phyloP scores from a whole-genome alignment of 257 asterid genomes.

The Scutellaria minor region DNA sequence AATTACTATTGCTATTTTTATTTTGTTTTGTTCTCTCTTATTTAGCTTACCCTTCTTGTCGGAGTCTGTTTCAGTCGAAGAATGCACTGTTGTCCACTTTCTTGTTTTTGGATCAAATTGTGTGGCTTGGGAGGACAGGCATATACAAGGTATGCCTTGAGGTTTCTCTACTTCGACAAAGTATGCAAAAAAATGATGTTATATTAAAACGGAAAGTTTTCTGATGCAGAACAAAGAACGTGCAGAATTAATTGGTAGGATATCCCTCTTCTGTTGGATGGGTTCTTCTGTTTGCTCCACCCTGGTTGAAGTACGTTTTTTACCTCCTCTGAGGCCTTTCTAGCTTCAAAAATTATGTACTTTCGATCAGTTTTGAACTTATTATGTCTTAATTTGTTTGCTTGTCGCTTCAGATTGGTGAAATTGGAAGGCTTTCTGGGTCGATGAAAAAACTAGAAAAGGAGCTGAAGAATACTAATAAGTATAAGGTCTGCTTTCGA shows the following conservation, averaged over 20 bases:
- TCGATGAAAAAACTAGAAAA: conserved; percentile 78
- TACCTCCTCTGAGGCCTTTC: background rate
- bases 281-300: conserved; percentile 75
- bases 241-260: conserved; percentile 73
- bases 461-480: conserved; percentile 69
- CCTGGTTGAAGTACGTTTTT: conserved; percentile 70
- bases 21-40: too few species aligned
- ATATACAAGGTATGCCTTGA: conserved; percentile 70
- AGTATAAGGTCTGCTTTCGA: conserved; percentile 60
- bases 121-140: conserved; percentile 94
- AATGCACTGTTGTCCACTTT: conserved; percentile 86
- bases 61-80: conserved; percentile 68
- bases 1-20: background rate
- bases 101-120: conserved; percentile 94
- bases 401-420: conserved; percentile 62
- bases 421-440: conserved; percentile 79
- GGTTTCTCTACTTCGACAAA: conserved; percentile 15
- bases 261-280: conserved; percentile 93
- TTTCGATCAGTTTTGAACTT: conserved; percentile 8
- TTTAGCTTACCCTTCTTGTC: conserved; percentile 9
- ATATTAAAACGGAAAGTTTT: background rate
- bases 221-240: conserved; percentile 81
- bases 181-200: background rate
- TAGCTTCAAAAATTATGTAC: conserved; percentile 15
- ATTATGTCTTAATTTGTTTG: conserved; percentile 16